These are phyloP conservation scores for Babesia gibsoni DNA, from an alignment of 169 alveolate species.

Conservation along the genomic window DNA sequence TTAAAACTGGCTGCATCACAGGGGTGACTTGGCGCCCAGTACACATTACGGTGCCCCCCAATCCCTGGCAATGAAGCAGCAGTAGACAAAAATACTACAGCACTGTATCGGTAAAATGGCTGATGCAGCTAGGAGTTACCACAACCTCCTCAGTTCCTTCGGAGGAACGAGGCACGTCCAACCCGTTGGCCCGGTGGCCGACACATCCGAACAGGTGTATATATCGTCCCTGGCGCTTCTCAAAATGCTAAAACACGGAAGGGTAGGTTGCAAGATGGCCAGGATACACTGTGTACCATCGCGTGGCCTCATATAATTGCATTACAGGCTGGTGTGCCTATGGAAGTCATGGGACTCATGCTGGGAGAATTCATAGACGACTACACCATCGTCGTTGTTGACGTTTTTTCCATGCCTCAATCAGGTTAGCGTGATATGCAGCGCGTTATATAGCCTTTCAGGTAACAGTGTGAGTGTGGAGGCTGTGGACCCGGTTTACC, in stretches of 20 bases:
- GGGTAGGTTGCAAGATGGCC: conserved; percentile 71
- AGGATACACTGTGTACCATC: not conserved
- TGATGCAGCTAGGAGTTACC: conserved; percentile 54
- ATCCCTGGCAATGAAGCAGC: not conserved
- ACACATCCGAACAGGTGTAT: conserved; percentile 94
- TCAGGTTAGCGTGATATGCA: conserved; percentile 81
- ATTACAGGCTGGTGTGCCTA: conserved; percentile 97
- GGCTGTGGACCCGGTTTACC: conserved; percentile 99
- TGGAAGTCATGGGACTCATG: conserved; percentile 99
- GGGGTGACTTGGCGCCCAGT: too few relatives aligned
- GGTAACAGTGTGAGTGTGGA: conserved; percentile 96
- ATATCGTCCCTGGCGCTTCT: conserved; percentile 94
- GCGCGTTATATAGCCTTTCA: not conserved
- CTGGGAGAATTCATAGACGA: conserved; percentile 99
- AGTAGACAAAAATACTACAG: not conserved
- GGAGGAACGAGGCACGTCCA: conserved; percentile 72
- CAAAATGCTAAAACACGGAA: conserved; percentile 98
- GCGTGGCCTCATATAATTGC: not conserved
- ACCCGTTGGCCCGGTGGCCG: conserved; percentile 75
- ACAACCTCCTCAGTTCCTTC: conserved; percentile 69
- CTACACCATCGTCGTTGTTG: conserved; percentile 98
- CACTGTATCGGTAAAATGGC: conserved; percentile 29
- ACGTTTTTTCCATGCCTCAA: conserved; percentile 99
- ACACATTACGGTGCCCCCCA: not conserved
- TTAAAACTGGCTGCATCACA: too few relatives aligned